Base-by-base conservation (phyloP, 192 early-diverging fungal genomes). In the Globomyces pollinis-pini region DNA sequence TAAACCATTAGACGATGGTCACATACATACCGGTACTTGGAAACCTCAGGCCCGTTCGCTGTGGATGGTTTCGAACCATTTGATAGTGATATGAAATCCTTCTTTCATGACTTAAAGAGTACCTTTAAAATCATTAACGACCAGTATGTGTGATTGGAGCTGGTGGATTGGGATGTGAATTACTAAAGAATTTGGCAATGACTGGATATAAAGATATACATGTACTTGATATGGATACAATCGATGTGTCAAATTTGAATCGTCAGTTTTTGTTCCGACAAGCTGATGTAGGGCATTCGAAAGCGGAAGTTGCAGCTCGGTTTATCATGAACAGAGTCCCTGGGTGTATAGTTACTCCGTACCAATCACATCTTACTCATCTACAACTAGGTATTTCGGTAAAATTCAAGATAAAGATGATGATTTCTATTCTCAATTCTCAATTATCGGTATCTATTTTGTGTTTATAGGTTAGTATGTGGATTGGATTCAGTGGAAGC, bases 161-260 rank as follows among this genome's bases (percentile, higher is more conserved):
- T 28, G 96, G 96, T 52, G 55, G 55, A 3, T 90, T 99, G 29
- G 96, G 96, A 34, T 99, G 96, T 75, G 96, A 99, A 71, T 76
- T 99, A 33, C 78, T 99, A 8, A 99, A 99, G 70, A 84, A 94
- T 71, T 80, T 99, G 15, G 87, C 91, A 32, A 73, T 96, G 67
- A 79, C 81, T 29, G 94, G 94, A 20, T 96, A 96, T 69, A 79
- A 72, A 57, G 69, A 84, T 59, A 94, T 99, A 53, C 81, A 87
- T 47, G 85, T 96, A 42, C 83, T 99, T 52, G 96, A 99, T 70
- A 80, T 99, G 58, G 96, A 99, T 74, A 96, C 94, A 2, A 99
- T 99, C 47, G 96, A 99, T 61, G 75, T 96, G 20, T 94, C 93
- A 21, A 99, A 99, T 71, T 71, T 99, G 43, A 99, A 99, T 69